A percentile compares a stretch with the other conserved stretches of the same genome.
Evolutionary conservation across 2,329 filamentous ascomycete species (phyloP).

Genomic region (Chalaropsis thielavioides): DNA sequence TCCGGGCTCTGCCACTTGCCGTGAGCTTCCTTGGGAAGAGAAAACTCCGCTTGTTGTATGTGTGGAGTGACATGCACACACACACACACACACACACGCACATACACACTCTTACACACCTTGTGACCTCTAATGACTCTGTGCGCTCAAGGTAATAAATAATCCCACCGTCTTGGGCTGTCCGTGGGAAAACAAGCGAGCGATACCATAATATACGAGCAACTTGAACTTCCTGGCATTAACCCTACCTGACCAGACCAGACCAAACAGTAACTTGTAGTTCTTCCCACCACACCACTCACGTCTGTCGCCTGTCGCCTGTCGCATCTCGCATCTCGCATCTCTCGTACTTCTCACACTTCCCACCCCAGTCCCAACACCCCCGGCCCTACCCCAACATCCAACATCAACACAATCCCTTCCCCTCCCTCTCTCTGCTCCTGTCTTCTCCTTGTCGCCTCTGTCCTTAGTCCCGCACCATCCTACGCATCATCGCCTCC

Average conservation of each 20-base stretch:
- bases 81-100: too few species aligned
- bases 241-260: background rate
- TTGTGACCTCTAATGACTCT: background rate
- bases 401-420: background rate
- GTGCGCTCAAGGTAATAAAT: background rate
- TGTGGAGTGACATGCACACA: too few species aligned
- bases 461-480: background rate
- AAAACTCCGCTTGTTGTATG: background rate
- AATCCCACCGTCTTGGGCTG: too few species aligned
- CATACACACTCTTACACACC: background rate
- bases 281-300: too few species aligned
- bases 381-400: too few species aligned
- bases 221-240: background rate
- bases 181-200: too few species aligned
- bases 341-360: too few species aligned
- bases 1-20: background rate
- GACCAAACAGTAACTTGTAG: too few species aligned
- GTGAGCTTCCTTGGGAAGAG: background rate
- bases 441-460: background rate
- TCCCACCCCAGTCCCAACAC: too few species aligned
- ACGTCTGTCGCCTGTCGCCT: too few species aligned
- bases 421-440: background rate
- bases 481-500: slow-evolving; percentile 14
- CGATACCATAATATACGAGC: too few species aligned
- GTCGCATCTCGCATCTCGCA: too few species aligned